Evolutionary conservation across 1,284 basidiomycete genomes (phyloP).

Genomic region (Vanrija humicola): DNA sequence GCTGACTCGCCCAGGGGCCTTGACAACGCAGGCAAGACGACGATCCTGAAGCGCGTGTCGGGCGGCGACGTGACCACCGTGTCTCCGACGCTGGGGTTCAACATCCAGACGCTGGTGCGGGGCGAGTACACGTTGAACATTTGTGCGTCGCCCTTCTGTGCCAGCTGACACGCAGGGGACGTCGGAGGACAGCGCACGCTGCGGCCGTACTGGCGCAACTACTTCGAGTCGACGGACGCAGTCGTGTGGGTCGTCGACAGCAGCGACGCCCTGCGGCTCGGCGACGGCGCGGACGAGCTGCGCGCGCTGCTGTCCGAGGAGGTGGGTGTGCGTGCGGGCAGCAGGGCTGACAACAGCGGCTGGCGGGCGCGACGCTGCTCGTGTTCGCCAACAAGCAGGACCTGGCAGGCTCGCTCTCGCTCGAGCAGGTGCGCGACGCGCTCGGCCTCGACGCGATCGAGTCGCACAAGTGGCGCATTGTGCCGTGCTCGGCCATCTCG

Average conservation of each 20-base stretch:
- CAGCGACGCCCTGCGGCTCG: slow-evolving; percentile 79
- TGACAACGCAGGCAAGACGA: slow-evolving; percentile 98
- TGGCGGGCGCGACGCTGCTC: slow-evolving; percentile 89
- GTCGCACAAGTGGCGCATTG: slow-evolving; percentile 85
- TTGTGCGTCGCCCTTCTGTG: slow-evolving; percentile 57
- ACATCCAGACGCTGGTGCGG: slow-evolving; percentile 93
- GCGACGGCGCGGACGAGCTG: slow-evolving; percentile 84
- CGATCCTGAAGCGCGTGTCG: slow-evolving; percentile 90
- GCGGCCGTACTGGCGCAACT: slow-evolving; percentile 97
- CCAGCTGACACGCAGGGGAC: slow-evolving; percentile 66
- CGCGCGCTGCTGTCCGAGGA: slow-evolving; percentile 83
- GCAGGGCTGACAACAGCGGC: slow-evolving; percentile 56
- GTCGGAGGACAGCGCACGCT: slow-evolving; percentile 95
- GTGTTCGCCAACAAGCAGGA: slow-evolving; percentile 99
- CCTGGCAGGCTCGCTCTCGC: slow-evolving; percentile 77
- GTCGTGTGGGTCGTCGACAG: slow-evolving; percentile 99
- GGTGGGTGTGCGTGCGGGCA: slow-evolving; percentile 55
- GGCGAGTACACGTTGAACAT: slow-evolving; percentile 90
- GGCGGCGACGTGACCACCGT: slow-evolving; percentile 82
- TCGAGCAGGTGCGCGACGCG: slow-evolving; percentile 72
- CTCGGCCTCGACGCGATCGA: slow-evolving; percentile 71
- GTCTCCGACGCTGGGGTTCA: slow-evolving; percentile 95
- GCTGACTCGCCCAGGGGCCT: slow-evolving; percentile 65
- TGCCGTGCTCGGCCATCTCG: slow-evolving; percentile 86
- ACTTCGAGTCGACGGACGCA: slow-evolving; percentile 98